Evolutionary conservation across 1,284 basidiomycete species (phyloP), one percentile per base, ranked within the genome.

Genomic region (Exobasidium cylindrosporum): DNA sequence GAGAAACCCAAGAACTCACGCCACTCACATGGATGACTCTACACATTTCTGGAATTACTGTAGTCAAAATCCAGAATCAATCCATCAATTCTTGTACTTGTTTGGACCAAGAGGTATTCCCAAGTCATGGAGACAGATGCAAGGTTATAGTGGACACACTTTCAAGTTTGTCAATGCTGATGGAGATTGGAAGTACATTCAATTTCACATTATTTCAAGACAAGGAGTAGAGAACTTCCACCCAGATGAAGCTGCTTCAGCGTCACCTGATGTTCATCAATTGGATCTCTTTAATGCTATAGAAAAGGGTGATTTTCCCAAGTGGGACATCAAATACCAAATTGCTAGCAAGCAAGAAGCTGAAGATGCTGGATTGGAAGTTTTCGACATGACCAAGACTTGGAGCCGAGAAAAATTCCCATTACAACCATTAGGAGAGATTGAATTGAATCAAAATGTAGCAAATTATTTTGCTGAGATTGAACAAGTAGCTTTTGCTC

Each of bases 121-220:
- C 21, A 85, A 89, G 68, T 90, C 89, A 28, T 91, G 84, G 21
- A 43, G 61, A 23, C 47, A 58, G 54, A 69, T 61, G 54, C 89
- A 96, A 82, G 92, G 91, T 21, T 96, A 92, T 84, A 89, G 88
- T 52, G 92, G 93, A 4, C 92, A 96, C 84, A 58, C 61, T 2
- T 68, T 71, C 49, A 71, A 71, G 59, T 66, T 75, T 50, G 69
- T 71, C 60, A 71, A 71, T 52, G 52, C 57, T 26, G 50, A 72
- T 32, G 72, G 72, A 45, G 62, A 64, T 43, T 73, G 71, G 73
- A 52, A 60, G 32, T 75, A 73, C 56, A 46, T 56, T 31, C 69
- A 73, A 65, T 67, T 75, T 44, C 69, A 73, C 60, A 52, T 72
- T 17, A 64, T 65, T 4, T 70, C 73, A 28, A 56, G 68, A 40